Evolutionary conservation across 768 basidiomycete species (phyloP).

Genomic region (Tricholoma terreum): DNA sequence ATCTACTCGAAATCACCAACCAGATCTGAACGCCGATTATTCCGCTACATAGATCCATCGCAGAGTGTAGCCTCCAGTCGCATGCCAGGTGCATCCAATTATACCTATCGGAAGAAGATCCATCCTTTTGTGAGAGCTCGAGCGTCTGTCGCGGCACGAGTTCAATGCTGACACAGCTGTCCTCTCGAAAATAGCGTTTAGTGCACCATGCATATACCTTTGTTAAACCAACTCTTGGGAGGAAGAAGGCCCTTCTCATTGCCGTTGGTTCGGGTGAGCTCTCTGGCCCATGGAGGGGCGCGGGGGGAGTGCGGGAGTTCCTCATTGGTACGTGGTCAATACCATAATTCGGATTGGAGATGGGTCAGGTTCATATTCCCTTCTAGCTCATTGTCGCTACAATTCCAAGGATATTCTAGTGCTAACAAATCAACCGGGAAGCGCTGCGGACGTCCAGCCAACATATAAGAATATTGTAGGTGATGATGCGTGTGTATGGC

Average conservation of each 20-base stretch:
- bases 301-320: neutral
- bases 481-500: neutral
- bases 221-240: neutral
- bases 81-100: neutral
- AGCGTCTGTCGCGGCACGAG: neutral
- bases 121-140: neutral
- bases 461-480: conserved; percentile 2
- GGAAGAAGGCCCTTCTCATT: conserved; percentile 1
- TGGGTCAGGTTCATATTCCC: neutral
- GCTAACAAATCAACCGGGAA: neutral
- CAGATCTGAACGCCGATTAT: no score
- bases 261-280: neutral
- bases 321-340: neutral
- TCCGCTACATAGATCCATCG: no score
- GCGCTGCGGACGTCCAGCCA: neutral
- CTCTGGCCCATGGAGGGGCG: neutral
- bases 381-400: neutral
- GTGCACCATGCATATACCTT: neutral
- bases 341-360: no score
- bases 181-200: neutral
- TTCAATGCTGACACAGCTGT: neutral
- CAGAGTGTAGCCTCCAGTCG: neutral
- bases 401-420: neutral
- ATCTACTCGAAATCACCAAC: no score
- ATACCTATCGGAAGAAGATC: neutral